Evolutionary conservation across 371 early-diverging fungal species (phyloP).

Genomic region (Amoeboaphelidium occidentale): DNA sequence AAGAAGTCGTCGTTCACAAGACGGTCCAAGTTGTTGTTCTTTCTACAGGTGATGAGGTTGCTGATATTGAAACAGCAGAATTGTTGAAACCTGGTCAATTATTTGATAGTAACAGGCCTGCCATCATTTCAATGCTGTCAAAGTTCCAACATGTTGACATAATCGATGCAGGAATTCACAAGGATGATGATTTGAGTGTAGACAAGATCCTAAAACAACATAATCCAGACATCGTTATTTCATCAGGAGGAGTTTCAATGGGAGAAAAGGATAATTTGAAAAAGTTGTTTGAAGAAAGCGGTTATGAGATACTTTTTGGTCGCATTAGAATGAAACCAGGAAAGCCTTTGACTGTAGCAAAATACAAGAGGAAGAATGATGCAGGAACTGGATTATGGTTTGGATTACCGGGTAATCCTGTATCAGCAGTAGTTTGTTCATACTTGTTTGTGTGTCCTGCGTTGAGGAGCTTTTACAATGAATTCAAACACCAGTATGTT

Average conservation of each 20-base stretch:
- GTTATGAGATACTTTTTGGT: neutral
- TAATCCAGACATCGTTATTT: neutral
- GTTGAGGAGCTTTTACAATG: too few species aligned
- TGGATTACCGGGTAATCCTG: neutral
- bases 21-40: too few species aligned
- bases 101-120: neutral
- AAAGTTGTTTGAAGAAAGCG: neutral
- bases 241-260: neutral
- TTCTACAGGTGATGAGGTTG: too few species aligned
- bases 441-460: too few species aligned
- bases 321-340: neutral
- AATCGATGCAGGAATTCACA: neutral
- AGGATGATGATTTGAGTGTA: neutral
- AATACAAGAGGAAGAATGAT: neutral
- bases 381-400: neutral
- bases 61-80: too few species aligned
- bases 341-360: neutral
- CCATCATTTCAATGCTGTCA: neutral
- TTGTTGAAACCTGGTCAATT: too few species aligned
- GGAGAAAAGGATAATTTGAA: neutral
- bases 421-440: too few species aligned
- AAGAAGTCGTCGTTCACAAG: too few species aligned
- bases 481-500: too few species aligned
- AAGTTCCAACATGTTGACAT: neutral
- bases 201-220: too few species aligned